A percentile compares a stretch with the other conserved stretches of the same genome.
phyloP scores from a whole-genome alignment of 2,329 filamentous ascomycete species.

The Tolypocladium album region DNA sequence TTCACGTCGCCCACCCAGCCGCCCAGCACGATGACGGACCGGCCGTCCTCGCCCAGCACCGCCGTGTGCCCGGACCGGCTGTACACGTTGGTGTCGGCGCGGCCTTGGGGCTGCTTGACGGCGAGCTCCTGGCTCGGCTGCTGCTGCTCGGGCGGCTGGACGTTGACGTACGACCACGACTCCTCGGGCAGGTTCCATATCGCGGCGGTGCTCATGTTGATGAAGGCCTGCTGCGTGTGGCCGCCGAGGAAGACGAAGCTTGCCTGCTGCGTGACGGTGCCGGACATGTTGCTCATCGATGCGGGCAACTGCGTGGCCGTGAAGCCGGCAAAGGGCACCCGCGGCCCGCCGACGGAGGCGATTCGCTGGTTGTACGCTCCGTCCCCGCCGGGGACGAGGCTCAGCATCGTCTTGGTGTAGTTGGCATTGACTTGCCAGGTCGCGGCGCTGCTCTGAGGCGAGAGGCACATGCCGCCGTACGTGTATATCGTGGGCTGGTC shows the following conservation, averaged over 20 bases:
- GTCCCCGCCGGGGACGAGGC: conserved; percentile 38
- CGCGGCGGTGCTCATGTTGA: conserved; percentile 89
- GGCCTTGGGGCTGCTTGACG: neutral
- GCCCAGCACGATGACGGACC: conserved; percentile 67
- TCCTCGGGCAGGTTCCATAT: conserved; percentile 80
- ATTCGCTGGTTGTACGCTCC: conserved; percentile 24
- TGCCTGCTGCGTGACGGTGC: conserved; percentile 58
- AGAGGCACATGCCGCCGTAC: conserved; percentile 86
- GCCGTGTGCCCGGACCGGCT: conserved; percentile 85
- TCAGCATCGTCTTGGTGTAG: conserved; percentile 74
- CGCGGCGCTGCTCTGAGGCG: conserved; percentile 23
- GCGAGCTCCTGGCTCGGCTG: neutral
- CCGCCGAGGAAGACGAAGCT: conserved; percentile 77
- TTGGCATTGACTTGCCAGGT: conserved; percentile 58
- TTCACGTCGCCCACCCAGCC: conserved; percentile 83
- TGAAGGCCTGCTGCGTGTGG: conserved; percentile 71
- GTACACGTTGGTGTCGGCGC: conserved; percentile 38
- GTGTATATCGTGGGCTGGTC: conserved; percentile 53
- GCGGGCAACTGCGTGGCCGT: conserved; percentile 64
- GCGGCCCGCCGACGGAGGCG: conserved; percentile 43
- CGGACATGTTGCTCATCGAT: conserved; percentile 57
- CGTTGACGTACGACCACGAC: conserved; percentile 71
- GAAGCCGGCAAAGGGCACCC: conserved; percentile 78
- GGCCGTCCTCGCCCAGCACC: conserved; percentile 68
- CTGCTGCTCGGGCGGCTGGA: conserved; percentile 32